Base-by-base conservation (phyloP, 1,284 basidiomycete species). In the Ustilago loliicola region DNA sequence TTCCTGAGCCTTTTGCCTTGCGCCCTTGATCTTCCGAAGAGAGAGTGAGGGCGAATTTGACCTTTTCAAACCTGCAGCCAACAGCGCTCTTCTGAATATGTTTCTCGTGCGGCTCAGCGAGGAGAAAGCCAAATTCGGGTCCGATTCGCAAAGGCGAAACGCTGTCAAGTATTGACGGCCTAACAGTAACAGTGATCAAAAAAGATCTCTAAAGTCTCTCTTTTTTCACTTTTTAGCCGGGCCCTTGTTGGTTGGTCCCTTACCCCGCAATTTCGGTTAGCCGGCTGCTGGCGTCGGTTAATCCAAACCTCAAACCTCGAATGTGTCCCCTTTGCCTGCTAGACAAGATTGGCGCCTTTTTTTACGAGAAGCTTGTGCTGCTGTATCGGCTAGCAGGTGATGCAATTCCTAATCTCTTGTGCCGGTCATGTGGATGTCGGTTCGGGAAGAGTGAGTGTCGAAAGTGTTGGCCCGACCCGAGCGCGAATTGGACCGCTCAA, bases 11-110 rank as follows among this genome's bases (percentile, higher is more conserved):
- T 45, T 29, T 17, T 60, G 36, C 38, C 54, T 15, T 27, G 23
- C 19, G 53, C 38, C 70, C 70, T 73, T 56, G 71, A 73, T 73
- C 71, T 68, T 73, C 71, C 66, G 71, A 73, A 64, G n/a, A 45
- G 42, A 21, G 36, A 38, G 36, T 3, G 36, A 29, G 23, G 34
- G 48, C 56, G 40, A 52, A 27, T 57, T 61, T 54, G 52, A 23
- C 50, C 13, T 54, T 65, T 66, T 59, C 42, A 60, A 66, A 38
- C 32, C 45, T 42, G 23, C 5, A 30, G 8, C 27, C 10, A 27
- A 25, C 23, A 48, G 30, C 32, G 32, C 36, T 38, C 9, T 38
- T 38, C 36, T 38, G 36, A 38, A 11, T 38, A 38, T 3, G 9
- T 36, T 29, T 67, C 61, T 67, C 71, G 71, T 57, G 48, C 61